Percentiles rank a stretch among this genome's conserved stretches.
phyloP scores from a whole-genome alignment of 805 yeast genomes.

The Yamadazyma endophytica region DNA sequence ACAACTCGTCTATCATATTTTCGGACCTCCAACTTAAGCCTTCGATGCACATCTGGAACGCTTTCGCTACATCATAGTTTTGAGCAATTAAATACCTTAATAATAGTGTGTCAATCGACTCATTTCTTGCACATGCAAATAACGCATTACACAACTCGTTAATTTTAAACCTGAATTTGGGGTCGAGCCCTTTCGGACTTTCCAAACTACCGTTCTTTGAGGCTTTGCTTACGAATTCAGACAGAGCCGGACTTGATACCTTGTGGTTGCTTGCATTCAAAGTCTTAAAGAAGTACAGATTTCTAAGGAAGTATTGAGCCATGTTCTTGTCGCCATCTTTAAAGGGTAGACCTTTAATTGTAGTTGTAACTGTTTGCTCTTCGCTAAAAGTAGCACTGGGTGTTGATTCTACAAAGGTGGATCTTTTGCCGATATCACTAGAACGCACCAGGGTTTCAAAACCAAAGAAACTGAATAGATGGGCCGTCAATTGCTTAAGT shows the following conservation, averaged over 20 bases:
- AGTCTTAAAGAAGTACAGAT: too few species aligned
- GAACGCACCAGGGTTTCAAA: slow-evolving; percentile 2
- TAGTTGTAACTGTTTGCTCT: too few species aligned
- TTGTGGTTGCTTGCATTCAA: too few species aligned
- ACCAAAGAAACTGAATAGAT: slow-evolving; percentile 4
- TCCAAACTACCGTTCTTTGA: too few species aligned
- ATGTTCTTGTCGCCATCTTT: too few species aligned
- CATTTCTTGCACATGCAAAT: slow-evolving; percentile 44
- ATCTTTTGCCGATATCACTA: slow-evolving; percentile 4
- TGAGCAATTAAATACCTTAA: slow-evolving; percentile 78
- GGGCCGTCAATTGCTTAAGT: slow-evolving; percentile 4
- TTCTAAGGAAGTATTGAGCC: too few species aligned
- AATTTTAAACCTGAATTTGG: background rate
- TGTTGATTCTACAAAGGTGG: slow-evolving; percentile 6
- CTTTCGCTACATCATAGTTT: slow-evolving; percentile 69
- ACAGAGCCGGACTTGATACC: too few species aligned
- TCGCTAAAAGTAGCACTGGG: too few species aligned
- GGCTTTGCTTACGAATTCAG: too few species aligned
- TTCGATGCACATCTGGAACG: slow-evolving; percentile 62
- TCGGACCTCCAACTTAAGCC: slow-evolving; percentile 75
- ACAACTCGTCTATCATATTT: slow-evolving; percentile 53
- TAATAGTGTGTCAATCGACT: slow-evolving; percentile 71
- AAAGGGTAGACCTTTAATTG: too few species aligned
- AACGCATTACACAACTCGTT: slow-evolving; percentile 1
- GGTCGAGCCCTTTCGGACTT: too few species aligned